Evolutionary conservation across 2,329 filamentous ascomycete species (phyloP).

Genomic region (Phaeophleospora eucalypticola): DNA sequence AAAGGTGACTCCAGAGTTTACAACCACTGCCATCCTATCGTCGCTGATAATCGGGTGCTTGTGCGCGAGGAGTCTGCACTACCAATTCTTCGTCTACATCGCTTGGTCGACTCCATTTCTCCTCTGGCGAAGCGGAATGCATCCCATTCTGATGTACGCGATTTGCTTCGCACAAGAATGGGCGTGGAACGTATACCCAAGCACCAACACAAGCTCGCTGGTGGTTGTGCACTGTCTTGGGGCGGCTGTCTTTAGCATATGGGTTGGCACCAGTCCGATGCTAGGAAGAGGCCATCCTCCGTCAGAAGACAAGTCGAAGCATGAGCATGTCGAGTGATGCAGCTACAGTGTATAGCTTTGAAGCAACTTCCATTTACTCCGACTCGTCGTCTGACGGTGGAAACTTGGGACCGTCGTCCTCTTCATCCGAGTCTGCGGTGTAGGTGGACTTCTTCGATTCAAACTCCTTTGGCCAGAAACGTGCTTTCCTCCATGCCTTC

Average conservation of each 20-base stretch:
- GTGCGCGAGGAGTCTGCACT: slow-evolving; percentile 84
- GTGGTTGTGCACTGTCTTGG: slow-evolving; percentile 69
- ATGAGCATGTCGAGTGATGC: slow-evolving; percentile 16
- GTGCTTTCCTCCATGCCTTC: slow-evolving; percentile 82
- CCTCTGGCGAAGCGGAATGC: slow-evolving; percentile 71
- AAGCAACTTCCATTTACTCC: slow-evolving; percentile 4
- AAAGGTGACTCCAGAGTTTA: slow-evolving; percentile 64
- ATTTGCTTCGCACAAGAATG: slow-evolving; percentile 80
- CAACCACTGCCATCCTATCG: slow-evolving; percentile 71
- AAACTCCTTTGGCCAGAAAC: slow-evolving; percentile 63
- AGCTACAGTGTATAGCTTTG: slow-evolving; percentile 1
- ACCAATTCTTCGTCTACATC: slow-evolving; percentile 91
- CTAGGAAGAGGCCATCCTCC: background rate
- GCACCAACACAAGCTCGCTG: slow-evolving; percentile 60
- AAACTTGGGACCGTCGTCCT: slow-evolving; percentile 45
- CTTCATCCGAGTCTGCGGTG: slow-evolving; percentile 63
- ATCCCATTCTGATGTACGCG: slow-evolving; percentile 62
- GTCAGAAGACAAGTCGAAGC: slow-evolving; percentile 3
- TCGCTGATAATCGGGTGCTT: slow-evolving; percentile 76
- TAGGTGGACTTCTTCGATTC: slow-evolving; percentile 54
- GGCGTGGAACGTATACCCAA: slow-evolving; percentile 95
- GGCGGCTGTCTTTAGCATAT: slow-evolving; percentile 60
- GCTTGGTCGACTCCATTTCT: slow-evolving; percentile 86
- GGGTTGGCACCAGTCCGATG: slow-evolving; percentile 35
- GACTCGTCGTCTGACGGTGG: slow-evolving; percentile 31